These are phyloP conservation scores for Candida stauntonica DNA, from an alignment of 805 yeast species.

Conservation along the genomic window DNA sequence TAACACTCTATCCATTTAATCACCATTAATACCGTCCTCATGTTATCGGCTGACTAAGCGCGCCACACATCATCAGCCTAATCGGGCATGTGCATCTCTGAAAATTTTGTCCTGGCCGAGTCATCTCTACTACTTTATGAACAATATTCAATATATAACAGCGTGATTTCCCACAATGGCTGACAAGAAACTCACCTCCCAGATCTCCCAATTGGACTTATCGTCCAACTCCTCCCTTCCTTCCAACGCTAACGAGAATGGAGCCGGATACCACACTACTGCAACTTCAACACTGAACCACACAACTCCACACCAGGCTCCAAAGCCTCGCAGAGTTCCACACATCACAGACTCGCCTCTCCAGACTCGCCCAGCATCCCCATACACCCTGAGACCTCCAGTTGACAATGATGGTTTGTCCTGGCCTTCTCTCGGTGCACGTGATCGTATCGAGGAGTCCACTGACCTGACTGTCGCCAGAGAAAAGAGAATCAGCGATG, in stretches of 20 bases:
- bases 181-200: conserved; percentile 10
- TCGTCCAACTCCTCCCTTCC: conserved; percentile 4
- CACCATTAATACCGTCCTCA: too few species aligned
- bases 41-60: not conserved
- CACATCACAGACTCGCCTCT: conserved; percentile 46
- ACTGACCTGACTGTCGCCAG: conserved; percentile 62
- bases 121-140: not conserved
- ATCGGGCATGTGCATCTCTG: not conserved
- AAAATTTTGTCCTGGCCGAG: not conserved
- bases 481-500: conserved; percentile 74
- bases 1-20: too few species aligned
- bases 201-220: conserved; percentile 17
- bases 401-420: conserved; percentile 88
- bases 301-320: conserved; percentile 12
- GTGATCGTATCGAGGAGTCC: conserved; percentile 65
- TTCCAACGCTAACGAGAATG: conserved; percentile 16
- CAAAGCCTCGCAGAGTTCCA: conserved; percentile 8
- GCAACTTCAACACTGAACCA: conserved; percentile 16
- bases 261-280: conserved; percentile 19
- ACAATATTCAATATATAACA: too few species aligned
- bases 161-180: conserved; percentile 9
- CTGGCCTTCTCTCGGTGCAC: conserved; percentile 90
- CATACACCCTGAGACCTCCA: conserved; percentile 79
- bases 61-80: too few species aligned
- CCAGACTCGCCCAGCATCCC: conserved; percentile 74